These are phyloP conservation scores for Syzygium aromaticum DNA, from an alignment of 345 rosid species.

Conservation along the genomic window DNA sequence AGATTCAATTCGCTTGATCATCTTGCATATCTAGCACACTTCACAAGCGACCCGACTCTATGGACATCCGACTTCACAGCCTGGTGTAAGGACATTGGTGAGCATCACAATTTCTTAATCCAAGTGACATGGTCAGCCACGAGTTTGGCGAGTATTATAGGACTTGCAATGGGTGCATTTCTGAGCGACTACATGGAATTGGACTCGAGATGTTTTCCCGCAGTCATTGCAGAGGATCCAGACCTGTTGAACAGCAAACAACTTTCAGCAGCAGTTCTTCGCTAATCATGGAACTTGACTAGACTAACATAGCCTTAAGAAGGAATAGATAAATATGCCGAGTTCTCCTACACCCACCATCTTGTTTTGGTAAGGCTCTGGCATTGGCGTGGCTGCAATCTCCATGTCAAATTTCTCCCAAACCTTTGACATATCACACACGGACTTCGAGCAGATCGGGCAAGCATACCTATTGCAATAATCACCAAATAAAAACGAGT, in stretches of 20 bases:
- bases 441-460: constrained; percentile 85
- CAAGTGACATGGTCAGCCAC: constrained; percentile 15
- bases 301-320: not conserved
- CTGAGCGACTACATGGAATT: constrained; percentile 70
- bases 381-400: constrained; percentile 84
- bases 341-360: constrained; percentile 19
- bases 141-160: constrained; percentile 68
- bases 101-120: not conserved
- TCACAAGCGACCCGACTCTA: not conserved
- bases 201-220: constrained; percentile 45
- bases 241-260: constrained; percentile 35
- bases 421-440: constrained; percentile 84
- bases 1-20: not conserved
- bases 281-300: not conserved
- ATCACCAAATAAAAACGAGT: not conserved
- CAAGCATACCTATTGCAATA: constrained; percentile 53
- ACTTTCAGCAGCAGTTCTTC: not conserved
- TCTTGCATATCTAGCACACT: not conserved
- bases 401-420: constrained; percentile 86
- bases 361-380: constrained; percentile 52
- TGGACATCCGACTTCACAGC: not conserved
- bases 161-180: constrained; percentile 78
- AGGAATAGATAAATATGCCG: not conserved
- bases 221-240: constrained; percentile 88
- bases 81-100: not conserved